These are phyloP conservation scores for Gonapodya prolifera DNA, from an alignment of 192 early-diverging fungal species.

Conservation along the genomic window DNA sequence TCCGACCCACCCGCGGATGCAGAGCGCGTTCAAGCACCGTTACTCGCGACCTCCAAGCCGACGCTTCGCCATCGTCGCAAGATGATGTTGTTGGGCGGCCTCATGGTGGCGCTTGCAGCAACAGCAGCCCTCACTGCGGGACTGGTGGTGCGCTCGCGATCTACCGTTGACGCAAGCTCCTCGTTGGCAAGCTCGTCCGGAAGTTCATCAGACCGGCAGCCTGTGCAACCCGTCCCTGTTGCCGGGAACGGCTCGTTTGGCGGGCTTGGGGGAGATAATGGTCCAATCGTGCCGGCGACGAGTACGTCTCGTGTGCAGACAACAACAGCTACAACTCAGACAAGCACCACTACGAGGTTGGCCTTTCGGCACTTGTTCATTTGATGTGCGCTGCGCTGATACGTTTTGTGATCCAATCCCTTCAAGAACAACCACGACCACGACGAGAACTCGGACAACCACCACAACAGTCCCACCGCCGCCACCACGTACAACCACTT, in stretches of 20 bases:
- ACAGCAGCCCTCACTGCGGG: background rate
- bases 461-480: background rate
- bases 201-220: no score
- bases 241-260: no score
- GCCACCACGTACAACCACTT: background rate
- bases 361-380: no score
- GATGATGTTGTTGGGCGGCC: background rate
- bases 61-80: background rate
- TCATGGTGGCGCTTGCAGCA: background rate
- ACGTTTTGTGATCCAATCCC: no score
- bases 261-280: no score
- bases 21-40: background rate
- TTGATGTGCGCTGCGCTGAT: no score
- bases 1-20: background rate
- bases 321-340: background rate
- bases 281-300: no score
- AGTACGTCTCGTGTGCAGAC: no score
- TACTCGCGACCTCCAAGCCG: background rate
- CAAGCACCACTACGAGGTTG: no score
- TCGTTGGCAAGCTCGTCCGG: no score
- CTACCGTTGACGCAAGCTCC: background rate
- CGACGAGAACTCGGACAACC: background rate
- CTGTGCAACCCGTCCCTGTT: no score
- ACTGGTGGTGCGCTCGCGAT: background rate
- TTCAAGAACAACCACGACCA: background rate